A percentile compares a stretch with the other conserved stretches of the same genome.
phyloP scores from a whole-genome alignment of 768 basidiomycete genomes.

The Boletus huronensis region DNA sequence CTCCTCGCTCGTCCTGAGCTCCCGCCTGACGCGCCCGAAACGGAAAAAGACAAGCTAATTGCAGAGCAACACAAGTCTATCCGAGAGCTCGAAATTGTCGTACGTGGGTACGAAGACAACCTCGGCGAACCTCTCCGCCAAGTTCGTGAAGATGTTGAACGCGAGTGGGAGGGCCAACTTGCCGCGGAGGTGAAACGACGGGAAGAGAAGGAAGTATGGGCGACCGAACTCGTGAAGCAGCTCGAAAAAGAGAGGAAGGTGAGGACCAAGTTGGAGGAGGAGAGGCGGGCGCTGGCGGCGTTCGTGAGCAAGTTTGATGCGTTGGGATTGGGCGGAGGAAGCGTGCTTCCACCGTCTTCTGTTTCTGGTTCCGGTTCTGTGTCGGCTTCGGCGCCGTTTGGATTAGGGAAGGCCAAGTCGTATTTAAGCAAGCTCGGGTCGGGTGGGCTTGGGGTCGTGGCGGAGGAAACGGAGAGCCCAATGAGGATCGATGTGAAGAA shows the following conservation, averaged over 20 bases:
- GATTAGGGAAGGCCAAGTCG: conserved; percentile 45
- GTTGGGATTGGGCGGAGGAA: conserved; percentile 48
- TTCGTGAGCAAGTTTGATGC: conserved; percentile 85
- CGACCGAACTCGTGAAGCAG: conserved; percentile 66
- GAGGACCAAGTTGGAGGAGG: conserved; percentile 66
- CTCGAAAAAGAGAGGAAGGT: conserved; percentile 79
- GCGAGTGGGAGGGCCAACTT: conserved; percentile 61
- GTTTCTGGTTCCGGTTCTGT: conserved; percentile 1
- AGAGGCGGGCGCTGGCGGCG: conserved; percentile 70
- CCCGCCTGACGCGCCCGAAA: conserved; percentile 60
- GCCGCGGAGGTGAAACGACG: conserved; percentile 53
- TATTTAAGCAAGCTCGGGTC: conserved; percentile 39
- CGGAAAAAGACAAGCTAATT: conserved; percentile 73
- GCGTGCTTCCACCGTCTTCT: conserved; percentile 31
- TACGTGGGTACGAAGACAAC: conserved; percentile 70
- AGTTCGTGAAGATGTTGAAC: conserved; percentile 71
- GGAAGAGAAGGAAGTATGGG: conserved; percentile 75
- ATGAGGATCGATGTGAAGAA: conserved; percentile 44
- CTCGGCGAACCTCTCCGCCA: conserved; percentile 62
- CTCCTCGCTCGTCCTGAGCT: conserved; percentile 67
- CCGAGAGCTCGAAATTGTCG: conserved; percentile 70
- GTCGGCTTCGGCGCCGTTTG: not conserved
- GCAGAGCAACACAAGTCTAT: conserved; percentile 72
- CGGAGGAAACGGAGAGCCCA: conserved; percentile 46
- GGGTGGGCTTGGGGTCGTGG: conserved; percentile 20